Evolutionary conservation across 768 basidiomycete genomes (phyloP), one percentile per base, ranked within the genome.

Genomic region (Lentinula guzmanii): DNA sequence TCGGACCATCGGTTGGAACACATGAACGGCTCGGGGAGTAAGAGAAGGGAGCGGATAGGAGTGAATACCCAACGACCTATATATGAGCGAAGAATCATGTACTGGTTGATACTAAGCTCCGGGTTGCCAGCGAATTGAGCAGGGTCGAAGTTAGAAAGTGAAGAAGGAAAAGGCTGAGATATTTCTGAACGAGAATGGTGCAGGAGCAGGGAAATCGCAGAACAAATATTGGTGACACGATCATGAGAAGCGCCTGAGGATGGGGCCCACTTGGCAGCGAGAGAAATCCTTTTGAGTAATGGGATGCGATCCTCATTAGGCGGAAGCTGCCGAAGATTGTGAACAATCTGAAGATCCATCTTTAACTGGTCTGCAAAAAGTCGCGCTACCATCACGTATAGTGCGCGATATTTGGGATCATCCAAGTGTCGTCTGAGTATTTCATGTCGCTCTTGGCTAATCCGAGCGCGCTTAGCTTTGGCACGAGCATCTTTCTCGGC

Each of bases 241-340:
- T 90, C 89, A 60, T 89, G 88, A 3, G 84, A 77, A 3, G 76
- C 73, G 3, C 70, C 76, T 11, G 84, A 83, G 2, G 82, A 81
- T 0, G 89, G 88, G 0, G 87, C 87, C 88, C 88, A 91, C 70
- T 90, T 91, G 1, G 79, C 78, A 1, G 80, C 86, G 15, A 89
- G 79, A 6, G 82, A 81, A 18, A 90, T 72, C 35, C 76, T 71
- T 62, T 71, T 76, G 5, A 79, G 65, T 24, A 80, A 69, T 4
- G 65, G 55, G 5, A 70, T 63, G 5, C 70, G 72, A 0, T 73
- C 70, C 1, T 69, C 68, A 8, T 70, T 69, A 0, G 64, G 65
- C 1, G 75, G 67, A 21, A 85, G 71, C 1, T 67, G 58, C 5
- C 75, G 64, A 11, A 79, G 65, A 62, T 76, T 64, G 4, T 67